phyloP scores from a whole-genome alignment of 1,139 yeast species.

The Eremothecium coryli region DNA sequence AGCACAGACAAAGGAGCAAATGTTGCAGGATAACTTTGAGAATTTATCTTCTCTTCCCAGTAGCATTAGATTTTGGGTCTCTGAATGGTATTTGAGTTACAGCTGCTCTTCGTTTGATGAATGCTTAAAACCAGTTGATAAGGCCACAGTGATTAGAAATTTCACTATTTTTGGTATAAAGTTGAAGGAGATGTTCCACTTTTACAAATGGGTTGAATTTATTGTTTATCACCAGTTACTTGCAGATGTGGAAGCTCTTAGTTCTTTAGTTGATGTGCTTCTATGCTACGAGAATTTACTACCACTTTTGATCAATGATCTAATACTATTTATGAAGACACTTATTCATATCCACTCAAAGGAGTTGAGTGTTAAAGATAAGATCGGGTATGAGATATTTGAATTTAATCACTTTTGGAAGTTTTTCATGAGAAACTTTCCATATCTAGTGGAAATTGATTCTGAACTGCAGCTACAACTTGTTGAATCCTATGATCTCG shows the following conservation, averaged over 20 bases:
- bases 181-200: constrained; percentile 24
- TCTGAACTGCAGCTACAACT: constrained; percentile 23
- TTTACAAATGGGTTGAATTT: constrained; percentile 30
- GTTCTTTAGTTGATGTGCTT: constrained; percentile 24
- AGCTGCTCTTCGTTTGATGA: constrained; percentile 20
- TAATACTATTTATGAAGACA: constrained; percentile 27
- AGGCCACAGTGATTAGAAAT: constrained; percentile 15
- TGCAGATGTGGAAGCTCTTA: constrained; percentile 23
- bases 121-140: constrained; percentile 15
- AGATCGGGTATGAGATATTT: constrained; percentile 18
- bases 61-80: constrained; percentile 25
- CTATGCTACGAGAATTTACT: constrained; percentile 25
- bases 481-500: constrained; percentile 25
- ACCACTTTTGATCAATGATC: constrained; percentile 28
- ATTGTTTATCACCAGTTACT: constrained; percentile 28
- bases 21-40: constrained; percentile 11
- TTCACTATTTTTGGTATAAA: constrained; percentile 22
- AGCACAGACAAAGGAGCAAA: constrained; percentile 17
- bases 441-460: constrained; percentile 24
- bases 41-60: constrained; percentile 14
- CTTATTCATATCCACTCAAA: constrained; percentile 24
- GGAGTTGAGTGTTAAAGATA: constrained; percentile 19
- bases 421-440: constrained; percentile 26
- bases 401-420: constrained; percentile 29
- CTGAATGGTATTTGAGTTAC: constrained; percentile 27